Evolutionary conservation across 352 stramenopile species (phyloP), one percentile per base, ranked within the genome.

Genomic region (Phytopythium cucurbitacearum): DNA sequence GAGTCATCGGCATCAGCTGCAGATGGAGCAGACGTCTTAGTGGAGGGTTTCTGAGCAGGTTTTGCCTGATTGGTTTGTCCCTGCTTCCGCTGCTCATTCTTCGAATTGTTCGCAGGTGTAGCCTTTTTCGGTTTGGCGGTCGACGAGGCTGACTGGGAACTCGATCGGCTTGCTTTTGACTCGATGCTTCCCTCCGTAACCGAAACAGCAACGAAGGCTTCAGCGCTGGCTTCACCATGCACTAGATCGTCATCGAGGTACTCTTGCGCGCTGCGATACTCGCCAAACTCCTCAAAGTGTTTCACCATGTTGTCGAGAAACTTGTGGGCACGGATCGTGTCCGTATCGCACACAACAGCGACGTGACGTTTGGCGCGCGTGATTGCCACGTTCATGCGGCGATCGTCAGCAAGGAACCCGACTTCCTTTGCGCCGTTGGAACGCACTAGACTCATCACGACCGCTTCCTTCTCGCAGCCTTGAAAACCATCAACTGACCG

Each of bases 331-430:
- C 71, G 80, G 51, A 98, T 96, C 28, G 94, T 99, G 38, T 98
- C 92, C 4, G 77, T 89, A 68, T 99, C 96, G 54, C 94, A 96
- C 16, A 99, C 77, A 1, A 99, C 57, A 13, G 80, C 84, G n/a
- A 97, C 80, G 64, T 99, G 96, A 16, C 96, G 82, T 67, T 97
- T 98, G 1, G 96, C 96, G 28, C 97, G 71, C 16, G 97, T 99
- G 8, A 99, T 85, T 9, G 97, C 97, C 16, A 99, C 97, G 76
- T 99, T 99, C 62, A 99, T 90, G n/a, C 97, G 87, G 7, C 97
- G 81, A 48, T 97, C 80, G 60, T 99, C 96, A 9, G 81, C 76
- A 0, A 99, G 71, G 63, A 99, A 99, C 0, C 97, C 97, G 40
- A 99, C 96, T 40, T 85, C 64, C 6, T 87, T 84, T 38, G 67